A percentile compares a stretch with the other conserved stretches of the same genome.
Evolutionary conservation across 306 rosid genomes (phyloP).

Genomic region (Calophaca sinica): DNA sequence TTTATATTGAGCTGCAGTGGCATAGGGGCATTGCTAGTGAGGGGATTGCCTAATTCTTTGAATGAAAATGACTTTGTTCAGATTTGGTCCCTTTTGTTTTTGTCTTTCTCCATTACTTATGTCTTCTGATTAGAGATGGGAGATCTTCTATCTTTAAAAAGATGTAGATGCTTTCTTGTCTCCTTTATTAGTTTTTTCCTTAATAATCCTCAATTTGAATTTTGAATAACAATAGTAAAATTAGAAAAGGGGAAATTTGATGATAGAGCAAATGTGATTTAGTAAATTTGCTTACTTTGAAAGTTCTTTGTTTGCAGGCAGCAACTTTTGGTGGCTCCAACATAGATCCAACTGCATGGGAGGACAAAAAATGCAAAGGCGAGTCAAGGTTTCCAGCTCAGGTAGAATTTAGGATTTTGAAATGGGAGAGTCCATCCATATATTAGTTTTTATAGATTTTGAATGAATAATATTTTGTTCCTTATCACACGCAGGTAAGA

Average conservation of each 20-base stretch:
- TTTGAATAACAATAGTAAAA: background rate
- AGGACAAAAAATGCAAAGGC: constrained; percentile 98
- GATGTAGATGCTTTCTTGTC: constrained; percentile 10
- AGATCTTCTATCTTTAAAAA: background rate
- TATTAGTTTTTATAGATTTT: constrained; percentile 20
- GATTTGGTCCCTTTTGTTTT: constrained; percentile 2
- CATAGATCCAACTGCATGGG: constrained; percentile 99
- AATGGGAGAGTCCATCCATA: constrained; percentile 1
- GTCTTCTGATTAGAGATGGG: constrained; percentile 18
- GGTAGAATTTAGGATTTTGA: constrained; percentile 58
- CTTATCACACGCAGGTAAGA: constrained; percentile 64
- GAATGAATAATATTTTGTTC: background rate
- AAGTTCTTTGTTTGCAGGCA: constrained; percentile 65
- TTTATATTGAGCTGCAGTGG: too few species aligned
- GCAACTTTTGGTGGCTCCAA: constrained; percentile 98
- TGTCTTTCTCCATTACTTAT: constrained; percentile 10
- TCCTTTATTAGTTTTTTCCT: background rate
- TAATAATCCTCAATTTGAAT: background rate
- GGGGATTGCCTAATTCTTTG: background rate
- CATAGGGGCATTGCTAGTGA: background rate
- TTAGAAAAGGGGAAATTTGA: background rate
- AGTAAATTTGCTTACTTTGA: constrained; percentile 21
- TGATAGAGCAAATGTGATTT: constrained; percentile 5
- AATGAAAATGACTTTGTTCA: background rate
- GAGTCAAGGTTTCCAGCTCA: constrained; percentile 99